Evolutionary conservation across 176 grass and related monocot species (phyloP).

Genomic region (Oropetium thomaeum): DNA sequence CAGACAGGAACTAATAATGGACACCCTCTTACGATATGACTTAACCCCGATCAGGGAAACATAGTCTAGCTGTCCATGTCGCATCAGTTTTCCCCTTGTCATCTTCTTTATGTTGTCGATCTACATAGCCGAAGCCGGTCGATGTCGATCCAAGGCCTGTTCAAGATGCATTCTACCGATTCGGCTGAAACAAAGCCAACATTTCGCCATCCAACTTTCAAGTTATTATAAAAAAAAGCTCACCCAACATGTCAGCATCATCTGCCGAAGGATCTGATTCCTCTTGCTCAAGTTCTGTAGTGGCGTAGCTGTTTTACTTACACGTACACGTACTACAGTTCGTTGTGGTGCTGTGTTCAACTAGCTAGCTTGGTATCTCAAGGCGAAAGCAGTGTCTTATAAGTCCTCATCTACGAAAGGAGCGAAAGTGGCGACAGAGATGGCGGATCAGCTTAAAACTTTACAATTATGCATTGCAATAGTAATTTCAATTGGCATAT

Average conservation of each 20-base stretch:
- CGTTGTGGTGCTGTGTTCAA: background rate
- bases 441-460: background rate
- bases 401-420: background rate
- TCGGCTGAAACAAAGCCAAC: background rate
- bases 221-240: background rate
- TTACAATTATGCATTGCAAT: background rate
- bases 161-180: background rate
- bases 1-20: background rate
- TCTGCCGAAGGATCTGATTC: background rate
- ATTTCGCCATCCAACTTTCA: background rate
- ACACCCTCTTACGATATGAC: background rate
- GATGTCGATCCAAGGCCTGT: too few relatives aligned
- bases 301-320: background rate
- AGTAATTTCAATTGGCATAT: background rate
- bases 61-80: conserved; percentile 9
- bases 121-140: too few relatives aligned
- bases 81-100: background rate
- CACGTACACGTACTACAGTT: too few relatives aligned
- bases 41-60: background rate
- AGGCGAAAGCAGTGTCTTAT: background rate
- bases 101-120: background rate
- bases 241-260: background rate
- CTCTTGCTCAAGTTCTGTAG: background rate
- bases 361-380: too few relatives aligned
- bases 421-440: background rate